A percentile compares a stretch with the other conserved stretches of the same genome.
These are phyloP conservation scores for Chamaecrista fasciculata DNA, from an alignment of 306 rosid species.

Conservation along the genomic window DNA sequence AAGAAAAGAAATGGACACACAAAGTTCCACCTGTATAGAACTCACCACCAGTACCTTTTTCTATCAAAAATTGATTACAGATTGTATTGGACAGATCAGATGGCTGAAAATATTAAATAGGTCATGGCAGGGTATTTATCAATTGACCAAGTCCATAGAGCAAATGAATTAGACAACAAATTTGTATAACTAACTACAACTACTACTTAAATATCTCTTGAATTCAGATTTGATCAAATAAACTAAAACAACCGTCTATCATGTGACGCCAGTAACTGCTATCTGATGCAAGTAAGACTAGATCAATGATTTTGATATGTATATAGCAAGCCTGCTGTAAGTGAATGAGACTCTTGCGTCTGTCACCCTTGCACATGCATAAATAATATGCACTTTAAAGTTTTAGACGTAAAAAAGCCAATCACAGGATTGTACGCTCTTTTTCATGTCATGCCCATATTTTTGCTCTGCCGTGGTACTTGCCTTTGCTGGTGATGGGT, in stretches of 20 bases:
- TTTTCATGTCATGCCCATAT: conserved; percentile 16
- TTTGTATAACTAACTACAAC: not conserved
- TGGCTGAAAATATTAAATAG: not conserved
- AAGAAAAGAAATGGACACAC: no score
- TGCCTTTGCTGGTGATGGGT: conserved; percentile 23
- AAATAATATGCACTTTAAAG: not conserved
- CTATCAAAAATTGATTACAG: no score
- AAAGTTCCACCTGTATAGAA: no score
- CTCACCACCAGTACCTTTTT: no score
- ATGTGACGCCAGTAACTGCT: not conserved
- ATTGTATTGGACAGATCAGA: no score
- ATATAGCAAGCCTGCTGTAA: not conserved
- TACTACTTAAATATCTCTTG: not conserved
- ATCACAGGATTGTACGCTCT: conserved; percentile 18
- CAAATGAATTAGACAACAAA: not conserved
- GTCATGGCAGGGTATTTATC: not conserved
- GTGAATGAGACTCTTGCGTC: not conserved
- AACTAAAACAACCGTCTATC: not conserved
- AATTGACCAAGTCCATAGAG: not conserved
- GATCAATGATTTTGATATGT: not conserved
- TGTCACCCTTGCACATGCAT: not conserved
- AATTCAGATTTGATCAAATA: not conserved
- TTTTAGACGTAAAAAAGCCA: not conserved
- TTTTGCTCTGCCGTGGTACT: not conserved
- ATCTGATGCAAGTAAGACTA: not conserved